Percentiles rank a stretch among this genome's conserved stretches.
These are phyloP conservation scores for Geosmithia morbida DNA, from an alignment of 2,329 filamentous ascomycete genomes.

Conservation along the genomic window DNA sequence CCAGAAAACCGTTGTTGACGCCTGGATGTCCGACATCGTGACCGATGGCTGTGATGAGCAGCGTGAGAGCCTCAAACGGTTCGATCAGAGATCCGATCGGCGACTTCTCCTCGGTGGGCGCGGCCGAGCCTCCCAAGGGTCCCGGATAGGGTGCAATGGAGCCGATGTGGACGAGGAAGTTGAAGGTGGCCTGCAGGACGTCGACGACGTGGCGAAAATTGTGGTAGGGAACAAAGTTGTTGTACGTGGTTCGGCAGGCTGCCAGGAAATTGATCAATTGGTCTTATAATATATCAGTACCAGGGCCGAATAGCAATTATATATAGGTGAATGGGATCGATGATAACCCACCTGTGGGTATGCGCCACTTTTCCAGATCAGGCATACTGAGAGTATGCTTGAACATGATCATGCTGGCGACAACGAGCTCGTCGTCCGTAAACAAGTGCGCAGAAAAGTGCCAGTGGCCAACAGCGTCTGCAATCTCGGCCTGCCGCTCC, in stretches of 20 bases:
- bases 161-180: slow-evolving; percentile 72
- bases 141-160: slow-evolving; percentile 54
- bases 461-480: slow-evolving; percentile 62
- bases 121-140: not conserved
- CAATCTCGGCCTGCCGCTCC: slow-evolving; percentile 51
- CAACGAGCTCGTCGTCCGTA: slow-evolving; percentile 77
- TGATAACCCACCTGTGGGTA: slow-evolving; percentile 51
- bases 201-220: slow-evolving; percentile 97
- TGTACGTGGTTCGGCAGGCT: slow-evolving; percentile 87
- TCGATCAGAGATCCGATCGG: slow-evolving; percentile 62
- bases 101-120: slow-evolving; percentile 26
- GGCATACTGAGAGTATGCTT: slow-evolving; percentile 74
- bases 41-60: slow-evolving; percentile 90
- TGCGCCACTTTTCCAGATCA: slow-evolving; percentile 66
- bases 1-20: slow-evolving; percentile 93
- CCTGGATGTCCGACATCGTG: slow-evolving; percentile 96
- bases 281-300: slow-evolving; percentile 34
- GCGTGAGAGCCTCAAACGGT: slow-evolving; percentile 76
- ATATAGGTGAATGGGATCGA: not conserved
- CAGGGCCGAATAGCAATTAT: not conserved
- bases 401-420: slow-evolving; percentile 77
- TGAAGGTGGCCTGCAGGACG: slow-evolving; percentile 85
- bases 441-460: slow-evolving; percentile 82
- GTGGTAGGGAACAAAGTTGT: slow-evolving; percentile 91
- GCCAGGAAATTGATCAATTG: slow-evolving; percentile 76